Evolutionary conservation across 2,329 filamentous ascomycete genomes (phyloP), one percentile per base, ranked within the genome.

Genomic region (Chrysosphaeria jannelii): DNA sequence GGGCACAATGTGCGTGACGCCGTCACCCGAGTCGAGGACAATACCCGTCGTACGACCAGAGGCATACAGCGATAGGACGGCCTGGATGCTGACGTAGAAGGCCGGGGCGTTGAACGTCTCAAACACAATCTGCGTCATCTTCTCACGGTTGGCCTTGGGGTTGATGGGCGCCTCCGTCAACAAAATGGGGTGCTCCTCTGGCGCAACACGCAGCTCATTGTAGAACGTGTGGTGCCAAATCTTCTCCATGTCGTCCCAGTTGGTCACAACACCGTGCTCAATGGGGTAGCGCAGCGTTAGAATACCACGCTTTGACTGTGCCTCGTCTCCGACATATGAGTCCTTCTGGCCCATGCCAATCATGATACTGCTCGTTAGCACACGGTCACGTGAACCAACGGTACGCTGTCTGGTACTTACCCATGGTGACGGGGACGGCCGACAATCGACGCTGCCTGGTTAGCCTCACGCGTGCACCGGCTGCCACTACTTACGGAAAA

Each of bases 221-320:
- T 93, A 97, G 67, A 97, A 97, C 48, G 85, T 93, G 75, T 97
- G 85, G 56, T 97, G 85, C 85, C 85, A 97, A 43, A 97, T 93
- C 71, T 93, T 93, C 65, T 93, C 85, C 85, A 93, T 93, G 54
- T 93, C 85, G 52, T 97, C 85, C 85, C 85, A 97, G 75, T 93
- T 93, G 59, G 85, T 97, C 48, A 97, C 85, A 44, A 97, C 85
- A 85, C 85, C 85, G 69, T 97, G 85, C 67, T 97, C 85, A 50
- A 97, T 97, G 48, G 85, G 85, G 59, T 97, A 97, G 62, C 85
- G 71, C 49, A 97, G 67, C 35, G 81, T 93, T 42, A 97, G 68
- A 58, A 97, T 93, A 90, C 85, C 85, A 85, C 85, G 81, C 79
- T 97, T 97, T 50, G 85, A 97, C 64, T 97, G 85, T 57, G 85